Evolutionary conservation across 345 rosid genomes (phyloP).

Genomic region (Citrus cavaleriei): DNA sequence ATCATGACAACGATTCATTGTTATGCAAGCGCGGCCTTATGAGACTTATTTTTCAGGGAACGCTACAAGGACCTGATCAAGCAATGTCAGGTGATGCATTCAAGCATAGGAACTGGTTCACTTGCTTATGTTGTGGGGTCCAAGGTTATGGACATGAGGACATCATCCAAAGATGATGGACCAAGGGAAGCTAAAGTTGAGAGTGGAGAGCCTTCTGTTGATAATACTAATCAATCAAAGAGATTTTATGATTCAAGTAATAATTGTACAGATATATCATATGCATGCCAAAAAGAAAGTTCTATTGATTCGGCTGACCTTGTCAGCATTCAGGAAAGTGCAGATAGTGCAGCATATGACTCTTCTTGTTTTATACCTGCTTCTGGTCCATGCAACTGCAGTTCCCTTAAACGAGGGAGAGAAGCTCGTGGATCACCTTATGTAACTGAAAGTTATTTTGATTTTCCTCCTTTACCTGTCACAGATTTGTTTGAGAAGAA

Average conservation of each 20-base stretch:
- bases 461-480: constrained; percentile 70
- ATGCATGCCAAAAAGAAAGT: constrained; percentile 47
- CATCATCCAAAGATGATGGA: constrained; percentile 61
- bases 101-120: constrained; percentile 87
- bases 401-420: constrained; percentile 34
- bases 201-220: constrained; percentile 36
- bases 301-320: constrained; percentile 58
- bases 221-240: constrained; percentile 39
- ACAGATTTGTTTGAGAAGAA: constrained; percentile 67
- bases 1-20: constrained; percentile 2
- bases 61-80: constrained; percentile 59
- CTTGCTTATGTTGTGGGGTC: constrained; percentile 92
- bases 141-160: constrained; percentile 92
- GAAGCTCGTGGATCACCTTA: constrained; percentile 37
- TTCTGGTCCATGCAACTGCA: constrained; percentile 32
- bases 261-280: constrained; percentile 50
- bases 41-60: constrained; percentile 48
- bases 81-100: constrained; percentile 85
- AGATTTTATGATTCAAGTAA: constrained; percentile 40
- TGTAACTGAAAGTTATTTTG: constrained; percentile 41
- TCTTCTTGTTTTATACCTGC: constrained; percentile 45
- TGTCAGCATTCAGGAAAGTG: constrained; percentile 51
- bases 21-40: constrained; percentile 5
- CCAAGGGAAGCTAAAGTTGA: constrained; percentile 41
- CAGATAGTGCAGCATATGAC: constrained; percentile 47